phyloP scores from a whole-genome alignment of 805 yeast genomes.

The Brettanomyces custersianus region DNA sequence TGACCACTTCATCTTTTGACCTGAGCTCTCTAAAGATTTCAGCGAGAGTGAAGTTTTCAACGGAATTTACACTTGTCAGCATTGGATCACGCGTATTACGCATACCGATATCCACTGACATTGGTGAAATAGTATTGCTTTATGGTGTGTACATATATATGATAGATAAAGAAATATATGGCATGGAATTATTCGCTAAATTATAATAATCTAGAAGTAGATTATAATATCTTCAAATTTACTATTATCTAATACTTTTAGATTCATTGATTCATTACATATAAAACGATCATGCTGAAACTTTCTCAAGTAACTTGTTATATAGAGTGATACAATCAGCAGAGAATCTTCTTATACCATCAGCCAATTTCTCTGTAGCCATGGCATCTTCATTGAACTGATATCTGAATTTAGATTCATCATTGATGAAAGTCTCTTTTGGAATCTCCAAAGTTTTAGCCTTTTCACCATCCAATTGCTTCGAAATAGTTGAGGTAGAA shows the following conservation, averaged over 20 bases:
- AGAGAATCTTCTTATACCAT: constrained; percentile 96
- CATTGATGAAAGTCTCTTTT: constrained; percentile 74
- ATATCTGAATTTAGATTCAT: constrained; percentile 88
- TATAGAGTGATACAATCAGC: constrained; percentile 82
- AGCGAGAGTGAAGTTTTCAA: constrained; percentile 31
- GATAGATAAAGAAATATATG: background rate
- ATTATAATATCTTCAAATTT: background rate
- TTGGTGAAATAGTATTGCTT: no score
- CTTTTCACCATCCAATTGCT: constrained; percentile 59
- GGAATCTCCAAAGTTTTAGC: constrained; percentile 48
- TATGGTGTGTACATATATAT: no score
- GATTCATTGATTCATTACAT: no score
- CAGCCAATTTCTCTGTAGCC: constrained; percentile 96
- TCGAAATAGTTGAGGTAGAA: constrained; percentile 74
- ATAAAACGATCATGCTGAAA: constrained; percentile 12
- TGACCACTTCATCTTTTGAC: constrained; percentile 32
- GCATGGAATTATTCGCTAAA: background rate
- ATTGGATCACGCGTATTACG: no score
- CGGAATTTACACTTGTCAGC: no score
- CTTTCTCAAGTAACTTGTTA: constrained; percentile 50
- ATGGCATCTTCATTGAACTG: constrained; percentile 90
- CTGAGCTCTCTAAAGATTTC: constrained; percentile 46
- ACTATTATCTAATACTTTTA: background rate
- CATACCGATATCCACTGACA: no score
- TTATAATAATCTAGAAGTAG: background rate